A percentile compares a stretch with the other conserved stretches of the same genome.
Evolutionary conservation across 768 basidiomycete genomes (phyloP).

Genomic region (Termitomyces sp.): DNA sequence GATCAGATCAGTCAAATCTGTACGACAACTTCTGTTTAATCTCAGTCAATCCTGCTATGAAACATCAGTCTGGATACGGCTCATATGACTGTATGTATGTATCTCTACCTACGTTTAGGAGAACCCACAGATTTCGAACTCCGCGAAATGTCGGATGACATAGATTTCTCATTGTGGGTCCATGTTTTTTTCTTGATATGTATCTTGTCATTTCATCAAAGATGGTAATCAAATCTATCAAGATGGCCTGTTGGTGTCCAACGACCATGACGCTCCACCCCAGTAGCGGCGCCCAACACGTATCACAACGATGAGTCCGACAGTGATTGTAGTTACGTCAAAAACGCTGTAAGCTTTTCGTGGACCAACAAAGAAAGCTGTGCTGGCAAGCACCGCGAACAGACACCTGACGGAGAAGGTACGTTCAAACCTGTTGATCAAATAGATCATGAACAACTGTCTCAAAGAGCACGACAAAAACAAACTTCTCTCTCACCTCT

Average conservation of each 20-base stretch:
- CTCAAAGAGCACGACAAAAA: neutral
- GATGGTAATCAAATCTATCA: neutral
- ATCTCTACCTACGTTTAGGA: neutral
- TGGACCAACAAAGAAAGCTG: slow-evolving; percentile 66
- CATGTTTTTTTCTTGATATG: neutral
- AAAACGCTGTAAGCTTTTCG: slow-evolving; percentile 60
- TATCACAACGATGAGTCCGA: slow-evolving; percentile 38
- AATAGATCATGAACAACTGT: slow-evolving; percentile 1
- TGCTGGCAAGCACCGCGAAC: slow-evolving; percentile 39
- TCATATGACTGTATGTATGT: too few relatives aligned
- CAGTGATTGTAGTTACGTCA: slow-evolving; percentile 46
- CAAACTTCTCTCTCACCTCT: slow-evolving; percentile 26
- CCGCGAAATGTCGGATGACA: slow-evolving; percentile 1
- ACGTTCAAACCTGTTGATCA: slow-evolving; percentile 30
- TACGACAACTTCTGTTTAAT: neutral
- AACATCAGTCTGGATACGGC: neutral
- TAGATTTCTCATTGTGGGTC: neutral
- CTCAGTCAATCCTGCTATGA: neutral
- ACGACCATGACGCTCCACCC: slow-evolving; percentile 33
- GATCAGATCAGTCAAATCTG: slow-evolving; percentile 4
- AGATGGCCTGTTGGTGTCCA: neutral
- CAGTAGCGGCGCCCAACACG: slow-evolving; percentile 47
- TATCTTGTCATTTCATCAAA: neutral
- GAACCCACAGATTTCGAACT: neutral
- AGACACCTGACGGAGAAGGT: slow-evolving; percentile 45